phyloP scores from a whole-genome alignment of 108 stramenopile species.

The Phaeodactylum tricornutum region DNA sequence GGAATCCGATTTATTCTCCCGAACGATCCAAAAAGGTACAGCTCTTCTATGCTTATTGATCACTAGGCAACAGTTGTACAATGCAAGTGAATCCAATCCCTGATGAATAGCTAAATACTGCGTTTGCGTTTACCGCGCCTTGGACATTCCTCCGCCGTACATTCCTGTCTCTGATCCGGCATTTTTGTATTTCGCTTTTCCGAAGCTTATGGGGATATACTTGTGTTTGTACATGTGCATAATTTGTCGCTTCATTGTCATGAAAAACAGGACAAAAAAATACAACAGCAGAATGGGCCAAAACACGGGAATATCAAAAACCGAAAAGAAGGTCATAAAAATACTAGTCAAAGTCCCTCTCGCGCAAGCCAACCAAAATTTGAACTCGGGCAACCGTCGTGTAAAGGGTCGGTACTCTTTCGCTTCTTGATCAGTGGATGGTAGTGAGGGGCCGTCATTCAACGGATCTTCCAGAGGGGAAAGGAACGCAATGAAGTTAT shows the following conservation, averaged over 20 bases:
- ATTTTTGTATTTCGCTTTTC: conserved; percentile 86
- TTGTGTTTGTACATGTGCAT: conserved; percentile 98
- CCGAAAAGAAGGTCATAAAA: conserved; percentile 90
- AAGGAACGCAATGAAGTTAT: conserved; percentile 98
- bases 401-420: conserved; percentile 92
- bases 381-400: conserved; percentile 95
- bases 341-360: conserved; percentile 70
- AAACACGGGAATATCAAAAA: conserved; percentile 99
- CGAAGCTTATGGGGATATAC: conserved; percentile 93
- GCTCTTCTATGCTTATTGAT: no score
- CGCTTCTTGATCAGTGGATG: conserved; percentile 53
- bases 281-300: conserved; percentile 99
- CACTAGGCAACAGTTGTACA: no score
- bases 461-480: conserved; percentile 87
- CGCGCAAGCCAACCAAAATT: conserved; percentile 94
- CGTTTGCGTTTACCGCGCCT: conserved; percentile 31
- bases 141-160: conserved; percentile 72
- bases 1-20: no score
- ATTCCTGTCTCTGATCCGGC: conserved; percentile 69
- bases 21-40: no score
- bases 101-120: no score
- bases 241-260: conserved; percentile 99
- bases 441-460: conserved; percentile 45
- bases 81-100: no score
- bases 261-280: conserved; percentile 93